These are phyloP conservation scores for Colletotrichum chrysophilum DNA, from an alignment of 2,329 filamentous ascomycete genomes.

Conservation along the genomic window DNA sequence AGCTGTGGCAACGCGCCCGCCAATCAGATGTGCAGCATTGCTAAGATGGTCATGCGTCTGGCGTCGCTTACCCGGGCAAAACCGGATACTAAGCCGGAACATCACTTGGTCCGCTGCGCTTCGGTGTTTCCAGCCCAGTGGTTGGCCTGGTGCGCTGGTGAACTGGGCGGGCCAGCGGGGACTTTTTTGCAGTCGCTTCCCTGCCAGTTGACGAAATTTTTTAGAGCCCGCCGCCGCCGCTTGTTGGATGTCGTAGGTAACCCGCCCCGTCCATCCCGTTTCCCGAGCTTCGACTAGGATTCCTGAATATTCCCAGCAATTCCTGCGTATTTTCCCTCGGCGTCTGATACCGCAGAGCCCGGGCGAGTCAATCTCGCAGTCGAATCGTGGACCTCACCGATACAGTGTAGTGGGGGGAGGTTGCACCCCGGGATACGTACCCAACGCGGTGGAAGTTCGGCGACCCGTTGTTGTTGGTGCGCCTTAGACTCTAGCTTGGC, in stretches of 20 bases:
- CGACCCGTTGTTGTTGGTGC: background rate
- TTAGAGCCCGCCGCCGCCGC: background rate
- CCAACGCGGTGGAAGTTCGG: slow-evolving; percentile 3
- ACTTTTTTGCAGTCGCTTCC: background rate
- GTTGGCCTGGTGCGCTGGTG: background rate
- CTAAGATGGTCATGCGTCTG: slow-evolving; percentile 13
- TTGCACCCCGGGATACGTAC: background rate
- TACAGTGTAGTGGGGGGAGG: background rate
- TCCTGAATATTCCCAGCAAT: background rate
- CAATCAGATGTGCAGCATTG: slow-evolving; percentile 39
- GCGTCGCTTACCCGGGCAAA: slow-evolving; percentile 20
- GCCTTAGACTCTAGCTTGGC: background rate
- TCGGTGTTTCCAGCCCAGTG: background rate
- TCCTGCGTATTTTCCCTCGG: background rate
- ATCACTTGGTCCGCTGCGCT: slow-evolving; percentile 16
- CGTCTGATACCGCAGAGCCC: slow-evolving; percentile 6
- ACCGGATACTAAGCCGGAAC: slow-evolving; percentile 17
- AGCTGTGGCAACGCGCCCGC: slow-evolving; percentile 30
- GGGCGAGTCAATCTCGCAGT: background rate
- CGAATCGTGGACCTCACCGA: background rate
- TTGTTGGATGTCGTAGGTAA: background rate
- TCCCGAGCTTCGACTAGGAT: background rate
- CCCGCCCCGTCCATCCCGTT: background rate
- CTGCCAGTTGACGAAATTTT: background rate
- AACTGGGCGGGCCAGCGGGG: slow-evolving; percentile 1